phyloP scores from a whole-genome alignment of 164 flowering plant species.

The Stephania cephalantha region DNA sequence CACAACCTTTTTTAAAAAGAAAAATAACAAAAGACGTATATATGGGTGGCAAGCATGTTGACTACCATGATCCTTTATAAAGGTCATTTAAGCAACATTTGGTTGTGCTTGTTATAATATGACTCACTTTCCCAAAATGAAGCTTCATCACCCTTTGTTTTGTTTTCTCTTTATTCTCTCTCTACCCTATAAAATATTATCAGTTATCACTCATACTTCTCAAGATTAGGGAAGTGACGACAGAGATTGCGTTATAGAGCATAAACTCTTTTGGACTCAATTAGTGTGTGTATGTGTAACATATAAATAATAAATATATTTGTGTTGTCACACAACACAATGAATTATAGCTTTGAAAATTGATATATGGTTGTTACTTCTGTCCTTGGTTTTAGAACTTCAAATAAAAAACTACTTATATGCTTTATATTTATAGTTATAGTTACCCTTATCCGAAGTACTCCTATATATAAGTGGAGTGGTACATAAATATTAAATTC shows the following conservation, averaged over 20 bases:
- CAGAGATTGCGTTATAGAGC: neutral
- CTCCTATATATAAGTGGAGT: neutral
- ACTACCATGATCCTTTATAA: neutral
- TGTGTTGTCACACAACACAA: neutral
- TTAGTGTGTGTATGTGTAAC: too few species aligned
- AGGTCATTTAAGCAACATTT: neutral
- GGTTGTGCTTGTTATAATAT: conserved; percentile 1
- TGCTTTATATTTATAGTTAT: neutral
- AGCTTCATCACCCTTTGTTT: neutral
- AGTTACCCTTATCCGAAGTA: neutral
- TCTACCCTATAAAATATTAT: neutral
- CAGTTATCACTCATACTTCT: too few species aligned
- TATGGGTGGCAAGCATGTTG: neutral
- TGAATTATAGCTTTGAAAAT: neutral
- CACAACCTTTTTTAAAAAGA: neutral
- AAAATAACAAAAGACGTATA: neutral
- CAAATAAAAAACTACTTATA: neutral
- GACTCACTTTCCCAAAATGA: conserved; percentile 1
- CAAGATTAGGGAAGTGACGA: conserved; percentile 1
- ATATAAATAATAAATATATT: too few species aligned
- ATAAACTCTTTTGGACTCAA: neutral
- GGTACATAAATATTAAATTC: neutral
- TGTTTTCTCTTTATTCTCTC: neutral
- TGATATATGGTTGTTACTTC: neutral
- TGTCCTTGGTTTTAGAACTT: neutral